Conservation (phyloP, 805 yeast genomes). For the Suhomyces xylopsoci region DNA sequence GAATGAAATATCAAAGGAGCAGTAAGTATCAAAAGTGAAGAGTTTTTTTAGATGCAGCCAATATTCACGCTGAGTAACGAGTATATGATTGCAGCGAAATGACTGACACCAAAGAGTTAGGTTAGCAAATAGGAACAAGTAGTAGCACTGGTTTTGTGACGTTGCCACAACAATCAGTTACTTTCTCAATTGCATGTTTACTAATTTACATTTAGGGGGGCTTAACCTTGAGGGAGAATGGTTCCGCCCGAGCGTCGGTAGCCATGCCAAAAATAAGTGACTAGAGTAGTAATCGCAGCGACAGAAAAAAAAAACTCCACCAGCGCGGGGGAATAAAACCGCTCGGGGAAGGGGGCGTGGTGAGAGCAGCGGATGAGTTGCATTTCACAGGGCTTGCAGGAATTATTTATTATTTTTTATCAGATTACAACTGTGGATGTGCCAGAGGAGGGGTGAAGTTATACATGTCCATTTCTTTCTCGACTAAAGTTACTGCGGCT, state of each 20-base stretch:
- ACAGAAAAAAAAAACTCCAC: neutral
- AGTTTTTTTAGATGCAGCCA: neutral
- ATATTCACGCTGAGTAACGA: neutral
- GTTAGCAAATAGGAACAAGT: neutral
- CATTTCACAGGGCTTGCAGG: neutral
- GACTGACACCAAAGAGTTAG: neutral
- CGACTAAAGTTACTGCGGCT: neutral
- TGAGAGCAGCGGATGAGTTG: neutral
- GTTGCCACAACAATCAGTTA: conserved; percentile 1
- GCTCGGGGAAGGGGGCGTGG: neutral
- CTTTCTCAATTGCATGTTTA: conserved; percentile 1
- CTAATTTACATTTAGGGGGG: conserved; percentile 2
- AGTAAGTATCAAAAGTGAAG: neutral
- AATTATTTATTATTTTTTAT: neutral
- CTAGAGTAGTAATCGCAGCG: neutral
- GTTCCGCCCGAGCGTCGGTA: neutral
- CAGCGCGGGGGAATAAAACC: neutral
- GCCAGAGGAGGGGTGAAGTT: too few relatives aligned
- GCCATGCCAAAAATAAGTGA: neutral
- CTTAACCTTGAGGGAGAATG: neutral
- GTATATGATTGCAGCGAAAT: neutral
- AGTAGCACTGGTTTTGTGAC: conserved; percentile 3
- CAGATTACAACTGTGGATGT: neutral
- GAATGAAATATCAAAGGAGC: neutral
- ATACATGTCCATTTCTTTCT: too few relatives aligned